Evolutionary conservation across 2,329 filamentous ascomycete species (phyloP).

Genomic region (Beauveria sp.): DNA sequence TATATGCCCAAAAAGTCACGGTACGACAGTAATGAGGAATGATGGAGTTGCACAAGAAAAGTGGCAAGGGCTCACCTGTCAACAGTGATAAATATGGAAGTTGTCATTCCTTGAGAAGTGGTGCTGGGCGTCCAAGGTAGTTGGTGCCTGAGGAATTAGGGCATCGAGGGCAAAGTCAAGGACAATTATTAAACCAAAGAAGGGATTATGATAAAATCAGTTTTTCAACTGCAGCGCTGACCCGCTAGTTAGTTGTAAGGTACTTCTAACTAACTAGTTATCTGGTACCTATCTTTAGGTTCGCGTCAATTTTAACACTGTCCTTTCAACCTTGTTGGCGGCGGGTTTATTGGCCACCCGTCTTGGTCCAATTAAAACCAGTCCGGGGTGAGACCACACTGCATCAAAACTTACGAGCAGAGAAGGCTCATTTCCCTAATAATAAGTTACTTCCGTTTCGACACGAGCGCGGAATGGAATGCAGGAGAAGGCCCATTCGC

Average conservation of each 20-base stretch:
- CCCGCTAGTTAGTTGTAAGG: background rate
- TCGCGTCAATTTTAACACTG: background rate
- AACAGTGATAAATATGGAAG: too few relatives aligned
- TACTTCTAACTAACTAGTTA: background rate
- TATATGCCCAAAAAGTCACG: too few relatives aligned
- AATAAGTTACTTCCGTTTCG: too few relatives aligned
- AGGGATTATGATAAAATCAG: background rate
- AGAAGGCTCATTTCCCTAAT: too few relatives aligned
- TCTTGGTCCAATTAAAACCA: background rate
- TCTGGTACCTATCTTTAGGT: too few relatives aligned
- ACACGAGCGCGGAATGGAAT: background rate
- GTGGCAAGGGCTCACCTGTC: too few relatives aligned
- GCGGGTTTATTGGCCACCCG: background rate
- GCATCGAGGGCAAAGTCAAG: too few relatives aligned
- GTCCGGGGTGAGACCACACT: slow-evolving; percentile 4
- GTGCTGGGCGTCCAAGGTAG: background rate
- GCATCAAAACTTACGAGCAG: background rate
- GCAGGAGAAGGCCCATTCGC: background rate
- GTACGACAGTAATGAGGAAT: background rate
- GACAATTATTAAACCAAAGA: too few relatives aligned
- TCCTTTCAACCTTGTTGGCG: background rate
- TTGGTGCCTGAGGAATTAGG: background rate
- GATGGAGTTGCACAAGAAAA: too few relatives aligned
- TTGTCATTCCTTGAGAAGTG: background rate
- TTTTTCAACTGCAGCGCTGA: background rate